phyloP scores from a whole-genome alignment of 495 filamentous ascomycete species.

The Hyaloscypha variabilis region DNA sequence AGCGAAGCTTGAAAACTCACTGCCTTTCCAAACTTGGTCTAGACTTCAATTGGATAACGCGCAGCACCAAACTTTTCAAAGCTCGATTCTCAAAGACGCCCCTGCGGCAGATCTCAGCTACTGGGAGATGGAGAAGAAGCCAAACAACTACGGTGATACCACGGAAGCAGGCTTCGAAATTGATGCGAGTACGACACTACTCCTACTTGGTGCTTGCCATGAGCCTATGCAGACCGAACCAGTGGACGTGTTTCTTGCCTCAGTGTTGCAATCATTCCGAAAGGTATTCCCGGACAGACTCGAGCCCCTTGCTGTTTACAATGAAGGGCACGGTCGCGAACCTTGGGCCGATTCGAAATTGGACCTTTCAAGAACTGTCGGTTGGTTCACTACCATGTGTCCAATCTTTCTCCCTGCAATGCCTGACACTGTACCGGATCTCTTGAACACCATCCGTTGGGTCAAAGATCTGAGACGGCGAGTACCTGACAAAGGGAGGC shows the following conservation, averaged over 20 bases:
- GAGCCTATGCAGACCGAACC: constrained; percentile 50
- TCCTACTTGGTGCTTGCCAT: constrained; percentile 43
- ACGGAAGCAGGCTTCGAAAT: constrained; percentile 48
- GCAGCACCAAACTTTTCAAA: too few relatives aligned
- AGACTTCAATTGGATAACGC: constrained; percentile 44
- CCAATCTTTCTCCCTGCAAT: too few relatives aligned
- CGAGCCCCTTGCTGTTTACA: constrained; percentile 33
- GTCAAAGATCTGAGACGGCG: constrained; percentile 50
- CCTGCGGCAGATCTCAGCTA: constrained; percentile 42
- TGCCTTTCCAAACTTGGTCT: constrained; percentile 65
- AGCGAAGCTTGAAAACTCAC: constrained; percentile 45
- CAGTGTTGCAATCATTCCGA: constrained; percentile 53
- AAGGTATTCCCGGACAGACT: constrained; percentile 35
- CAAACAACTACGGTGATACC: constrained; percentile 54
- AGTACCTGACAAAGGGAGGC: constrained; percentile 42
- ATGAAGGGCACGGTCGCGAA: constrained; percentile 61
- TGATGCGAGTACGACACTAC: constrained; percentile 42
- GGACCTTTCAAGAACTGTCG: constrained; percentile 60
- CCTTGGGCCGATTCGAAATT: constrained; percentile 29
- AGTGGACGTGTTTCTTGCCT: constrained; percentile 55
- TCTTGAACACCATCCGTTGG: too few relatives aligned
- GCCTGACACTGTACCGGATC: too few relatives aligned
- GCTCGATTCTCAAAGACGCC: constrained; percentile 16
- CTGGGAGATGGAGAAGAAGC: constrained; percentile 48
- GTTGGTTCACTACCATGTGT: constrained; percentile 70